Evolutionary conservation across 2,329 filamentous ascomycete genomes (phyloP).

Genomic region (Apiospora aurea): DNA sequence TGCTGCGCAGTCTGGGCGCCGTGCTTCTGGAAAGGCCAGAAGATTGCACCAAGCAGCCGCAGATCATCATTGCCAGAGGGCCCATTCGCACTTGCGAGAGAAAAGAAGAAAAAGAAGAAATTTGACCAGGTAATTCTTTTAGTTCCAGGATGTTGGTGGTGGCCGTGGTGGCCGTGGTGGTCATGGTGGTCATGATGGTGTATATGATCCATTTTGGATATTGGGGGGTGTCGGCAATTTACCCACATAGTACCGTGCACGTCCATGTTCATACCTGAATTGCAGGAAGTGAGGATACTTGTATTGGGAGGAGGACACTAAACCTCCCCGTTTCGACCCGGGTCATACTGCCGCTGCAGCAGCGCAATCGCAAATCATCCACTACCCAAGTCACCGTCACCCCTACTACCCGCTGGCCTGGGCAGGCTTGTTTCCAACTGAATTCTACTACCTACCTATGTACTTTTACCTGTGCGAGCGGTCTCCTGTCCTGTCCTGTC

Average conservation of each 20-base stretch:
- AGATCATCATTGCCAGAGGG: constrained; percentile 7
- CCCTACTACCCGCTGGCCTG: constrained; percentile 13
- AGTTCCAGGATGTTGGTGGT: constrained; percentile 1
- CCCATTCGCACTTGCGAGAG: constrained; percentile 6
- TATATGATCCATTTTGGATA: constrained; percentile 10
- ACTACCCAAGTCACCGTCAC: constrained; percentile 3
- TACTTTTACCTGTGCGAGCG: constrained; percentile 13
- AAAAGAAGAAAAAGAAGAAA: constrained; percentile 17
- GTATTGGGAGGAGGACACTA: constrained; percentile 21
- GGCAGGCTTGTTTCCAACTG: neutral
- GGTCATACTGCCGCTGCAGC: constrained; percentile 11
- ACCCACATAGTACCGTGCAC: constrained; percentile 13
- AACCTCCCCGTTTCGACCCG: constrained; percentile 16
- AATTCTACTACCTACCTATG: neutral
- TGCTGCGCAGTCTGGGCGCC: neutral
- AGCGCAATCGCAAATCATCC: constrained; percentile 20
- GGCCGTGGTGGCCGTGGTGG: neutral
- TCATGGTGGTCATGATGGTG: neutral
- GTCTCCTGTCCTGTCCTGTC: neutral
- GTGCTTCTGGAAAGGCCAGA: neutral
- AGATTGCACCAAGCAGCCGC: neutral
- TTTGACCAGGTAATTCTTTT: neutral
- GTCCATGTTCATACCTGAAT: constrained; percentile 15
- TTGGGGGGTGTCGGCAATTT: constrained; percentile 13
- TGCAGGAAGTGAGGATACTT: constrained; percentile 14